Evolutionary conservation across 2,329 filamentous ascomycete genomes (phyloP).

Genomic region (Eurotiales sp.): DNA sequence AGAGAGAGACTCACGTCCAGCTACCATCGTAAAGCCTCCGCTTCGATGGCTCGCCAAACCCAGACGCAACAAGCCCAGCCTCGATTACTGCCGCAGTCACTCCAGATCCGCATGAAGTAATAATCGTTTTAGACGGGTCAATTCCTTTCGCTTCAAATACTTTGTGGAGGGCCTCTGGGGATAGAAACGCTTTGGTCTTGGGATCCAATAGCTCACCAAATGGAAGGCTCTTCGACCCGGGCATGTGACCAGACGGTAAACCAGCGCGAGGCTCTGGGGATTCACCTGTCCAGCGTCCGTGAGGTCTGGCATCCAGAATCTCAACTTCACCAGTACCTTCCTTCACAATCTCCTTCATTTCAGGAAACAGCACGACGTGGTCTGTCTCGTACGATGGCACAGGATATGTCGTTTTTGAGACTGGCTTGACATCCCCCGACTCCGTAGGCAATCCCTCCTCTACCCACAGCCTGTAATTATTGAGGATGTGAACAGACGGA

Average conservation of each 20-base stretch:
- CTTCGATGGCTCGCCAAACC: constrained; percentile 63
- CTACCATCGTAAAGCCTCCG: constrained; percentile 89
- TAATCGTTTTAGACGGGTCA: constrained; percentile 73
- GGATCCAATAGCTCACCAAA: constrained; percentile 77
- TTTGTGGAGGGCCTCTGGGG: constrained; percentile 66
- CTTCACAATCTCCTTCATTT: constrained; percentile 69
- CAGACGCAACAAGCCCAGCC: constrained; percentile 75
- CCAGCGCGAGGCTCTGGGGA: constrained; percentile 84
- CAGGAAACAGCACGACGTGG: constrained; percentile 75
- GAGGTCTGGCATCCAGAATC: constrained; percentile 80
- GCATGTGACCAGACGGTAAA: constrained; percentile 86
- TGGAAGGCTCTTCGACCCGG: constrained; percentile 78
- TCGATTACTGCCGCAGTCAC: constrained; percentile 92
- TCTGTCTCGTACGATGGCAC: constrained; percentile 55
- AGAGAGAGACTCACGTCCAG: constrained; percentile 71
- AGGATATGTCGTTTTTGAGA: constrained; percentile 44
- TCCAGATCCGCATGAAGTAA: constrained; percentile 87
- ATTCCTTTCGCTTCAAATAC: constrained; percentile 78
- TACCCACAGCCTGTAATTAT: constrained; percentile 95
- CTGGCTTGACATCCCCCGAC: constrained; percentile 53
- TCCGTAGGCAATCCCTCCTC: constrained; percentile 78
- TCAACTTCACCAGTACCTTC: constrained; percentile 80
- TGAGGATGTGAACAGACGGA: constrained; percentile 78
- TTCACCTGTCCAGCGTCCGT: constrained; percentile 74
- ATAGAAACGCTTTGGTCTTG: constrained; percentile 73